Conservation (phyloP, 306 rosid genomes). For the Prunus mume region DNA sequence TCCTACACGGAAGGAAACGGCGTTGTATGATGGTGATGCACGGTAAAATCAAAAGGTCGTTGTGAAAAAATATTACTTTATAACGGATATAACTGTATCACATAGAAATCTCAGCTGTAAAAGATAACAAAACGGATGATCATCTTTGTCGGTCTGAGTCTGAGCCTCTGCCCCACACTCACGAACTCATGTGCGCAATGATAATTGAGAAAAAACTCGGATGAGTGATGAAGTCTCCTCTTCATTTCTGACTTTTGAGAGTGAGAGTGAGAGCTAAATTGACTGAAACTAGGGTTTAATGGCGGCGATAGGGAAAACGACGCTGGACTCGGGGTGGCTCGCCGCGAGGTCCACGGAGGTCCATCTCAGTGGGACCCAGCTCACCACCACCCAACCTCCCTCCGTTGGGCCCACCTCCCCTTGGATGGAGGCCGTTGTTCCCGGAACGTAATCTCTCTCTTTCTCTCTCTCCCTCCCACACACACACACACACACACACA, state of each 20-base stretch:
- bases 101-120: neutral
- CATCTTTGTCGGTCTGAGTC: neutral
- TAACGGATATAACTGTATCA: neutral
- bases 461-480: neutral
- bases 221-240: neutral
- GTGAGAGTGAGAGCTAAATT: neutral
- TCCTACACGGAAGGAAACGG: neutral
- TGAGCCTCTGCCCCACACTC: neutral
- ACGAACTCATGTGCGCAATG: neutral
- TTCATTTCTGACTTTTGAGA: neutral
- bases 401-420: constrained; percentile 50
- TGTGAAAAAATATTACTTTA: neutral
- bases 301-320: constrained; percentile 39
- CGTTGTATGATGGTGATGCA: neutral
- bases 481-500: too few species aligned
- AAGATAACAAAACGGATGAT: too few species aligned
- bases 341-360: constrained; percentile 80
- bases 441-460: constrained; percentile 78
- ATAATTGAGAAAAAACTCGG: neutral
- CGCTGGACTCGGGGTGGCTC: constrained; percentile 73
- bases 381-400: constrained; percentile 84
- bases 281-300: constrained; percentile 15
- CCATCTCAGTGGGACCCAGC: constrained; percentile 62
- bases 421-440: constrained; percentile 83
- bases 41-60: constrained; percentile 3